These are phyloP conservation scores for Phytophthora citricola DNA, from an alignment of 352 stramenopile species.

Conservation along the genomic window DNA sequence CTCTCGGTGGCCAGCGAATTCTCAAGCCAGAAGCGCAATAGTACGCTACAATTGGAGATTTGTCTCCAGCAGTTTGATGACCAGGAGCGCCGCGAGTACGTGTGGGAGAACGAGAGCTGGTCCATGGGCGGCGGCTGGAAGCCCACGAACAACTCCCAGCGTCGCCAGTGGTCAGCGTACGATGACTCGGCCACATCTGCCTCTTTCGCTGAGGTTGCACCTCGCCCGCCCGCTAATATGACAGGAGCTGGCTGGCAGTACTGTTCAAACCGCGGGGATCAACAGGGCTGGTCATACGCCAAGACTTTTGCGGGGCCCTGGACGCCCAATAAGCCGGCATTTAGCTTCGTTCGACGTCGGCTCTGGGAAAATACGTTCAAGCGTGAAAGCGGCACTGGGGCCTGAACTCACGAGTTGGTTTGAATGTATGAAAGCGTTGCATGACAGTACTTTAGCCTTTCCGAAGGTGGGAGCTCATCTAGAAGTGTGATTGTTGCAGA, in stretches of 20 bases:
- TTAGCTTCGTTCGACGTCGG: slow-evolving; percentile 70
- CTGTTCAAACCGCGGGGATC: slow-evolving; percentile 52
- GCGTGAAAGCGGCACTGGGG: slow-evolving; percentile 12
- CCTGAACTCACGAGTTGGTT: slow-evolving; percentile 21
- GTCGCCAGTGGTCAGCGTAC: slow-evolving; percentile 61
- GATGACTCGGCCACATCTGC: slow-evolving; percentile 55
- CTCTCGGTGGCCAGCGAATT: slow-evolving; percentile 57
- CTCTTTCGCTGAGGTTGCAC: slow-evolving; percentile 54
- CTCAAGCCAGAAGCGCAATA: slow-evolving; percentile 48
- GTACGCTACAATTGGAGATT: slow-evolving; percentile 65
- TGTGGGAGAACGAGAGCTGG: slow-evolving; percentile 81
- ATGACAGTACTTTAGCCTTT: neutral
- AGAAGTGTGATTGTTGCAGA: slow-evolving; percentile 28
- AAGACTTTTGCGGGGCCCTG: slow-evolving; percentile 68
- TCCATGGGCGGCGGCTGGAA: slow-evolving; percentile 53
- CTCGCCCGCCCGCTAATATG: slow-evolving; percentile 44
- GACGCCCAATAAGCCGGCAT: slow-evolving; percentile 52
- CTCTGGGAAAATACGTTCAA: slow-evolving; percentile 77
- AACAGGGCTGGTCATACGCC: slow-evolving; percentile 73
- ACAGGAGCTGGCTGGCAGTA: slow-evolving; percentile 61
- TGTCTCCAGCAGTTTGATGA: slow-evolving; percentile 48
- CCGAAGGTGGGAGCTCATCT: slow-evolving; percentile 4
- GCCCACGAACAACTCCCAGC: slow-evolving; percentile 49
- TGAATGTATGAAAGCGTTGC: slow-evolving; percentile 22
- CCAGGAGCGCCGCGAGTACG: slow-evolving; percentile 43